These are phyloP conservation scores for Rutstroemia sydowiana DNA, from an alignment of 2,329 filamentous ascomycete species.

Conservation along the genomic window DNA sequence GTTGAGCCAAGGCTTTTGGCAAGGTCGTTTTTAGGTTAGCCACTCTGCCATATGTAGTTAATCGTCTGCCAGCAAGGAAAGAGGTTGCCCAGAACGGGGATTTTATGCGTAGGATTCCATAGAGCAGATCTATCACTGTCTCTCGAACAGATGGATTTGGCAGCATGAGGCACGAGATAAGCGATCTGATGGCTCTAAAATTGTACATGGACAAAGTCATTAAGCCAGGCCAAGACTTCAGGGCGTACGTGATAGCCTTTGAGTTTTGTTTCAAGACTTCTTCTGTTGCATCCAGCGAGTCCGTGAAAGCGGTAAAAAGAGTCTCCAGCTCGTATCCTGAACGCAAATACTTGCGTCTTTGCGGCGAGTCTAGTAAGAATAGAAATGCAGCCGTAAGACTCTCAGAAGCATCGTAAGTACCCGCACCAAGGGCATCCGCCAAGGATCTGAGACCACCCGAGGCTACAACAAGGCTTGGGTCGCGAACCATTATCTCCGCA, in stretches of 20 bases:
- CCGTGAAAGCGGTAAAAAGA: constrained; percentile 87
- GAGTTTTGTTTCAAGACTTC: constrained; percentile 72
- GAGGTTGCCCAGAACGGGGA: constrained; percentile 91
- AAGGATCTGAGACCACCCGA: constrained; percentile 79
- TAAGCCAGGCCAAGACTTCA: constrained; percentile 91
- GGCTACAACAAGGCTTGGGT: constrained; percentile 71
- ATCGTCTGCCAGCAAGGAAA: constrained; percentile 81
- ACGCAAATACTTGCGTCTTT: constrained; percentile 71
- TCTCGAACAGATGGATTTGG: constrained; percentile 55
- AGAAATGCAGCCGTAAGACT: constrained; percentile 82
- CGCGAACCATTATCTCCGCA: constrained; percentile 81
- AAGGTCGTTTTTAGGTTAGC: constrained; percentile 64
- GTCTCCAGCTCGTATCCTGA: constrained; percentile 86
- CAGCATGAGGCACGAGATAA: constrained; percentile 57
- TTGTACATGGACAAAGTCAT: constrained; percentile 84
- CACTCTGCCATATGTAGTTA: constrained; percentile 96
- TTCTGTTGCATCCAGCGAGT: constrained; percentile 59
- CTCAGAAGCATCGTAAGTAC: constrained; percentile 86
- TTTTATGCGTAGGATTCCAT: constrained; percentile 76
- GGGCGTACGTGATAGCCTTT: constrained; percentile 81
- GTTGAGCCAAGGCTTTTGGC: constrained; percentile 42
- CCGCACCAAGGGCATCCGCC: constrained; percentile 88
- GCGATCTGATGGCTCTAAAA: constrained; percentile 74
- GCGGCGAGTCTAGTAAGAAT: constrained; percentile 79
- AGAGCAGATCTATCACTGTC: constrained; percentile 81